phyloP scores from a whole-genome alignment of 208 protist species.

The Zelonia costaricensis region DNA sequence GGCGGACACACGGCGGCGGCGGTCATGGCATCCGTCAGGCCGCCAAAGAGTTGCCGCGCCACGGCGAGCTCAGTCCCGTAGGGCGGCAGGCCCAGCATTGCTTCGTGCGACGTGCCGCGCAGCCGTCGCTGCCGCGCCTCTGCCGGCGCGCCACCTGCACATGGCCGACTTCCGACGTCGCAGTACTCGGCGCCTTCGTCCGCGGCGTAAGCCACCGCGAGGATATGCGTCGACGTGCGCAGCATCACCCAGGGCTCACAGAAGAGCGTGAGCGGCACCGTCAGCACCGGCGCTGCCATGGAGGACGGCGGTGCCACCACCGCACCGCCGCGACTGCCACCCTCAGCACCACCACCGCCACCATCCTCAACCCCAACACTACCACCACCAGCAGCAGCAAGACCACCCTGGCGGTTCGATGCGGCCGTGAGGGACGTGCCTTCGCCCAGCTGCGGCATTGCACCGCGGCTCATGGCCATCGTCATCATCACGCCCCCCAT shows the following conservation, averaged over 20 bases:
- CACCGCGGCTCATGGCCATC: too few relatives aligned
- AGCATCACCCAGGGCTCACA: conserved; percentile 14
- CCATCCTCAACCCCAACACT: too few relatives aligned
- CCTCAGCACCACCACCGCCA: background rate
- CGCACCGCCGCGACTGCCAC: background rate
- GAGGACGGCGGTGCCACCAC: background rate
- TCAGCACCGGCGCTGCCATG: conserved; percentile 3
- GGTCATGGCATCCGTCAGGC: background rate
- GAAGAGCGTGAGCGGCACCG: conserved; percentile 12
- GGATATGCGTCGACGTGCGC: conserved; percentile 11
- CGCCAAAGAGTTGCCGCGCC: conserved; percentile 9
- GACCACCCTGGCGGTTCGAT: too few relatives aligned
- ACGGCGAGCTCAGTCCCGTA: background rate
- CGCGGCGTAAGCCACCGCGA: background rate
- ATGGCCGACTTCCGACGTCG: too few relatives aligned
- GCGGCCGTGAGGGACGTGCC: too few relatives aligned
- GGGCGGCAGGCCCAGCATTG: too few relatives aligned
- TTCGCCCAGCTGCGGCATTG: too few relatives aligned
- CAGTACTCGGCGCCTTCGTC: background rate
- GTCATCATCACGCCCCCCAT: background rate
- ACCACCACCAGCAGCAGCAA: too few relatives aligned
- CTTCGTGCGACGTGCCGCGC: background rate
- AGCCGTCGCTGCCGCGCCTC: background rate
- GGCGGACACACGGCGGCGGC: background rate
- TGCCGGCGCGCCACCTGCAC: too few relatives aligned